Conservation (phyloP, 2,329 filamentous ascomycete species). For the Juglanconis oblonga region DNA sequence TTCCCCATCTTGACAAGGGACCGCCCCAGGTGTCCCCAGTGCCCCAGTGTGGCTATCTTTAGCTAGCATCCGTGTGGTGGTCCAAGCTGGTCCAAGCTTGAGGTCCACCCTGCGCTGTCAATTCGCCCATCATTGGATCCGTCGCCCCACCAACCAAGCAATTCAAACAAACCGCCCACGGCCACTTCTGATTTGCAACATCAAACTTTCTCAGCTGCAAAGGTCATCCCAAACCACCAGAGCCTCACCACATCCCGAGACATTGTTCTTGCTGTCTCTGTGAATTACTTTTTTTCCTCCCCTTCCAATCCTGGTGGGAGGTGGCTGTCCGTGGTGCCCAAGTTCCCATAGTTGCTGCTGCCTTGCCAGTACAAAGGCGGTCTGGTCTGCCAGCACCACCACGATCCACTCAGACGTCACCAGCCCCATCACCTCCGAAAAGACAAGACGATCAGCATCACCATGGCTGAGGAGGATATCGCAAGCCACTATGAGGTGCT, state of each 20-base stretch:
- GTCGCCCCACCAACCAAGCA: slow-evolving; percentile 9
- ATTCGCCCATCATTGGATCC: background rate
- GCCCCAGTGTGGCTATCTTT: background rate
- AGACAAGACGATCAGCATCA: slow-evolving; percentile 1
- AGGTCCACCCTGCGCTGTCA: background rate
- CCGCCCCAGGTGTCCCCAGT: background rate
- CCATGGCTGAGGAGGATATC: slow-evolving; percentile 63
- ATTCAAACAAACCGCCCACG: slow-evolving; percentile 5
- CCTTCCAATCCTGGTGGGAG: background rate
- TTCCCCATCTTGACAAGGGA: background rate
- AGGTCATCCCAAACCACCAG: background rate
- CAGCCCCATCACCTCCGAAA: background rate
- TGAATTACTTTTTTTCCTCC: background rate
- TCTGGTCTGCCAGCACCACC: slow-evolving; percentile 1
- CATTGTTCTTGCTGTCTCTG: background rate
- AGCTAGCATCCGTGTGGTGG: background rate
- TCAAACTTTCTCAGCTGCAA: background rate
- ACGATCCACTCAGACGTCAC: background rate
- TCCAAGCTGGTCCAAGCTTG: background rate
- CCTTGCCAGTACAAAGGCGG: background rate
- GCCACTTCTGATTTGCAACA: background rate
- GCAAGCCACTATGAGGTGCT: slow-evolving; percentile 89
- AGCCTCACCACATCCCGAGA: background rate
- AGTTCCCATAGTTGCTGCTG: background rate
- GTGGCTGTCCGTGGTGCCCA: slow-evolving; percentile 1